A percentile compares a stretch with the other conserved stretches of the same genome.
Evolutionary conservation across 1,139 yeast genomes (phyloP).

Genomic region (Taphrina populina): DNA sequence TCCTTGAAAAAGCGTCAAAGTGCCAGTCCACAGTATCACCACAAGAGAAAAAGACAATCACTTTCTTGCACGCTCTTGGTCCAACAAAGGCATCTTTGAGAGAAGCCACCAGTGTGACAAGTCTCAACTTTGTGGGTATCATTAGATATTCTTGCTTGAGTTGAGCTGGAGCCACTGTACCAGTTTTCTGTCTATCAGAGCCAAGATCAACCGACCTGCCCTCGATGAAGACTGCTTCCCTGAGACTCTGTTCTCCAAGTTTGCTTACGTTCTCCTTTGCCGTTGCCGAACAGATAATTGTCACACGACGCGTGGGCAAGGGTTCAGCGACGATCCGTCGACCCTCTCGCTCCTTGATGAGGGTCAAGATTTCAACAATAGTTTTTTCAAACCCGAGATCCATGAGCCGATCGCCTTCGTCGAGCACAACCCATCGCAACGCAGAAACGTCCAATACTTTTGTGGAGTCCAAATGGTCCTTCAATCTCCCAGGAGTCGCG

Average conservation of each 20-base stretch:
- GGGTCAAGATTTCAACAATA: constrained; percentile 66
- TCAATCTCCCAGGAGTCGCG: constrained; percentile 88
- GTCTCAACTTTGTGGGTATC: constrained; percentile 86
- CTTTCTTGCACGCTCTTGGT: constrained; percentile 49
- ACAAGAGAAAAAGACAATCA: constrained; percentile 87
- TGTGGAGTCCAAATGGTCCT: constrained; percentile 91
- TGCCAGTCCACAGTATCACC: constrained; percentile 95
- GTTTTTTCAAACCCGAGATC: constrained; percentile 96
- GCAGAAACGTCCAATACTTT: constrained; percentile 67
- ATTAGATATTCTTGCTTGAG: constrained; percentile 71
- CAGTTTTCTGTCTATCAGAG: constrained; percentile 43
- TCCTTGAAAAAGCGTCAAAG: constrained; percentile 62
- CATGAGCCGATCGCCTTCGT: constrained; percentile 93
- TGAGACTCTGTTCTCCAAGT: constrained; percentile 72
- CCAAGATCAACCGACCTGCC: constrained; percentile 36
- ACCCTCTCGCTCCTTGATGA: constrained; percentile 50
- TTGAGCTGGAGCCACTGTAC: constrained; percentile 76
- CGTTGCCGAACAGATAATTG: constrained; percentile 91
- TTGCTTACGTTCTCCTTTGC: constrained; percentile 76
- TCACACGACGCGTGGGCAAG: constrained; percentile 69
- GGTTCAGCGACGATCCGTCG: constrained; percentile 49
- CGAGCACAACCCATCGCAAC: constrained; percentile 78
- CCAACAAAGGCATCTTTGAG: constrained; percentile 45
- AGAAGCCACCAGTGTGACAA: constrained; percentile 72
- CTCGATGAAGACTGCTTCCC: constrained; percentile 66